Base-by-base conservation (phyloP, 202 grass and related monocot genomes). In the Digitaria exilis region DNA sequence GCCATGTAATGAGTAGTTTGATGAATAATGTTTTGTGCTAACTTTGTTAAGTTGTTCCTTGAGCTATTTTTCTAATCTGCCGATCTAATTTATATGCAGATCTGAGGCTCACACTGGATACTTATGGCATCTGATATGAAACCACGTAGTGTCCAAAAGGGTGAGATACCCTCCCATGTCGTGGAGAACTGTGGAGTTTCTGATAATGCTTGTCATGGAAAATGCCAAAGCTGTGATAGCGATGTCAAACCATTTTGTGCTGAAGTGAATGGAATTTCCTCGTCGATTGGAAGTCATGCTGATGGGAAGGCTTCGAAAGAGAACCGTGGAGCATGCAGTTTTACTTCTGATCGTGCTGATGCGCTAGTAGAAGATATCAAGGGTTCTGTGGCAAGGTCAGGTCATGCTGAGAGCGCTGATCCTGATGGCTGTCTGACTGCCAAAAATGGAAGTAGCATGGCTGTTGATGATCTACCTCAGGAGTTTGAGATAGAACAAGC, bases 141-240 rank as follows among this genome's bases (percentile, higher is more conserved):
- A 46, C 35, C 75, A 11, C 80, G 19, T 64, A 75, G 50, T 39
- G 45, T 54, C 5, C 83, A 64, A 80, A 83, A 83, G 51, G 37
- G 6, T 15, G 52, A 71, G n/a, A 35, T 1, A 2, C 56, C 80
- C 37, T 89, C 82, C 43, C 15, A 25, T 85, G 61, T 22, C 24
- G n/a, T n/a, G n/a, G 66, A 60, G 86, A 89, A 73, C 7, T 56
- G n/a, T 58, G 83, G 49, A 72, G 58, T 73, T 66, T 83, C 79
- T 64, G 80, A 77, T 54, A 66, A 93, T 77, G 67, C 83, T 85
- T 71, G 42, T 42, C 51, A 90, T 34, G 87, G 56, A 25, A 90
- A 90, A 84, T 61, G 34, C 64, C 62, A 83, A 70, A 41, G 21
- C 62, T 41, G 48, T 11, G 21, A 75, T 52, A 69, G 41, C 55